phyloP scores from a whole-genome alignment of 371 early-diverging fungal species.

The Mortierella sp. region DNA sequence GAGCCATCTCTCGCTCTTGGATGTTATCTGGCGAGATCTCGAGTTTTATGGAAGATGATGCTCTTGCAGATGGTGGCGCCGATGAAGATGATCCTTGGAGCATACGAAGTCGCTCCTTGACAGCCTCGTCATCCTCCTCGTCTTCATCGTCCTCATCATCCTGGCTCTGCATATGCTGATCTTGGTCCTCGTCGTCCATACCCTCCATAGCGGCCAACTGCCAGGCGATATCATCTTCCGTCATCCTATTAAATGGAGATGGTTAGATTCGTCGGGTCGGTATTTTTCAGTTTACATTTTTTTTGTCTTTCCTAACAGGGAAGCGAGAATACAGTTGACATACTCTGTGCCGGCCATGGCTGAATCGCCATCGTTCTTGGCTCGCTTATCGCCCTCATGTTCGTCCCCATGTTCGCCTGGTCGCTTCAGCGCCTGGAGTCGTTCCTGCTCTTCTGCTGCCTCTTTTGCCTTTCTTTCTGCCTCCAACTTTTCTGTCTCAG shows the following conservation, averaged over 20 bases:
- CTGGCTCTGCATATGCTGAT: constrained; percentile 23
- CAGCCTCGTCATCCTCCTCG: constrained; percentile 26
- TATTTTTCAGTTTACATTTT: neutral
- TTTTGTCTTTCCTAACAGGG: neutral
- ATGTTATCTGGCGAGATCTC: constrained; percentile 30
- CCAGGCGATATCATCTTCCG: constrained; percentile 79
- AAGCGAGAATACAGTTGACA: constrained; percentile 3
- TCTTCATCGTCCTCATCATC: constrained; percentile 50
- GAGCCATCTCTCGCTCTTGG: constrained; percentile 44
- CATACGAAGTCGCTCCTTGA: constrained; percentile 38
- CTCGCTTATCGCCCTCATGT: constrained; percentile 50
- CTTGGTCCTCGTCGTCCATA: constrained; percentile 45
- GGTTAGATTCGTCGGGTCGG: neutral
- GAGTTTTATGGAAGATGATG: neutral
- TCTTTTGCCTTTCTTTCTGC: constrained; percentile 56
- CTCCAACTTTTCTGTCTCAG: constrained; percentile 55
- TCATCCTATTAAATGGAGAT: constrained; percentile 63
- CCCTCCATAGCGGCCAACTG: constrained; percentile 73
- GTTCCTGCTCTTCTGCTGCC: constrained; percentile 52
- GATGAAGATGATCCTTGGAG: constrained; percentile 23
- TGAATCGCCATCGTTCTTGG: constrained; percentile 26
- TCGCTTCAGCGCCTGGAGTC: constrained; percentile 32
- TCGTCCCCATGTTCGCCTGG: constrained; percentile 35
- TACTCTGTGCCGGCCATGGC: constrained; percentile 44
- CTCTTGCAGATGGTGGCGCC: neutral